phyloP scores from a whole-genome alignment of 495 filamentous ascomycete species.

The Entonaema liquescens region DNA sequence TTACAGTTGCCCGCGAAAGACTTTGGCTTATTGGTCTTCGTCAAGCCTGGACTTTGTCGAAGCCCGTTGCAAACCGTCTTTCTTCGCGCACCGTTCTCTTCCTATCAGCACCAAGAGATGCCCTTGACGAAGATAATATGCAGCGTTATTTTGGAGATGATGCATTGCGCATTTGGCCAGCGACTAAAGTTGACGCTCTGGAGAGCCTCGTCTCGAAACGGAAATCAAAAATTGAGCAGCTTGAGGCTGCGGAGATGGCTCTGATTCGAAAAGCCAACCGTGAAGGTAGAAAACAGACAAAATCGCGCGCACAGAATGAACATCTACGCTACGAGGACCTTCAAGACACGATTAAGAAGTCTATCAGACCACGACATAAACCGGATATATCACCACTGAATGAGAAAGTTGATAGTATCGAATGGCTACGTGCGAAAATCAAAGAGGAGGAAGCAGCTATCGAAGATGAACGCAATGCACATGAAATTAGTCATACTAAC shows the following conservation, averaged over 20 bases:
- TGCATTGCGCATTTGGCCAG: slow-evolving; percentile 69
- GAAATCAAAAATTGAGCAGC: slow-evolving; percentile 65
- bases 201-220: slow-evolving; percentile 65
- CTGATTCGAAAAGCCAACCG: slow-evolving; percentile 69
- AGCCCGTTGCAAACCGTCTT: slow-evolving; percentile 69
- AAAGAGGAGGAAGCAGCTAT: slow-evolving; percentile 78
- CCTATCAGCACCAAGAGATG: slow-evolving; percentile 69
- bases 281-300: slow-evolving; percentile 58
- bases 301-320: slow-evolving; percentile 61
- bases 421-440: slow-evolving; percentile 81
- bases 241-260: slow-evolving; percentile 72
- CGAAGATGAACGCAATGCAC: slow-evolving; percentile 69
- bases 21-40: slow-evolving; percentile 74
- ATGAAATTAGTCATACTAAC: slow-evolving; percentile 65
- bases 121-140: slow-evolving; percentile 64
- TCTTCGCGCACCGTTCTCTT: slow-evolving; percentile 77
- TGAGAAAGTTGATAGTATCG: slow-evolving; percentile 79
- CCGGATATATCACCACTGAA: slow-evolving; percentile 60
- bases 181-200: slow-evolving; percentile 63
- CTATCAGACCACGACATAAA: slow-evolving; percentile 64
- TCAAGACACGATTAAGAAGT: slow-evolving; percentile 57
- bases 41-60: slow-evolving; percentile 76
- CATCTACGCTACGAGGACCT: slow-evolving; percentile 57
- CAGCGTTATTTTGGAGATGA: slow-evolving; percentile 68
- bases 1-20: slow-evolving; percentile 70